These are phyloP conservation scores for Spiraea crenata DNA, from an alignment of 331 rosid species.

Conservation along the genomic window DNA sequence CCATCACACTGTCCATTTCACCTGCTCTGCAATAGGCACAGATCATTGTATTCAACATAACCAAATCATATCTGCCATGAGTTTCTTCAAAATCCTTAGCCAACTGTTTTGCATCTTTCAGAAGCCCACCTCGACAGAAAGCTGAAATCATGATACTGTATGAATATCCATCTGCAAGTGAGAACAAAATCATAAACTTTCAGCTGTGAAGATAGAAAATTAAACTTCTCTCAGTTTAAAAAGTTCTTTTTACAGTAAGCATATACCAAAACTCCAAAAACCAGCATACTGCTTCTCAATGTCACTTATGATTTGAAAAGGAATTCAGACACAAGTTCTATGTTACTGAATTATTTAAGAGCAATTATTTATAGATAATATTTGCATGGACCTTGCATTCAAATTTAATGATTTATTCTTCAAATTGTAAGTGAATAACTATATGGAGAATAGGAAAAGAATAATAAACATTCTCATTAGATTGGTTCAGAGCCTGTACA, in stretches of 20 bases:
- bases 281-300: background rate
- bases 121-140: constrained; percentile 77
- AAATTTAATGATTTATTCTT: constrained; percentile 1
- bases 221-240: constrained; percentile 1
- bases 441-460: background rate
- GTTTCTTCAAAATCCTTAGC: constrained; percentile 78
- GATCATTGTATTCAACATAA: constrained; percentile 81
- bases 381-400: background rate
- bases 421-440: background rate
- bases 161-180: constrained; percentile 80
- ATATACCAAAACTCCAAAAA: background rate
- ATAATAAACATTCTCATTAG: background rate
- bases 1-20: constrained; percentile 91
- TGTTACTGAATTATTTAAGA: background rate
- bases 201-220: constrained; percentile 21
- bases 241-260: background rate
- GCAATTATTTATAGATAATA: background rate
- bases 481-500: no score
- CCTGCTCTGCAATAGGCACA: constrained; percentile 94
- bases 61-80: constrained; percentile 72
- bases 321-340: constrained; percentile 12
- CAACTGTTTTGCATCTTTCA: constrained; percentile 77
- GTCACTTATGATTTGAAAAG: constrained; percentile 14
- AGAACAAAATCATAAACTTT: constrained; percentile 21
- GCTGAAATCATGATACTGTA: constrained; percentile 94